Evolutionary conservation across 352 stramenopile genomes (phyloP), one percentile per base, ranked within the genome.

Genomic region (Stramenopiles sp.): DNA sequence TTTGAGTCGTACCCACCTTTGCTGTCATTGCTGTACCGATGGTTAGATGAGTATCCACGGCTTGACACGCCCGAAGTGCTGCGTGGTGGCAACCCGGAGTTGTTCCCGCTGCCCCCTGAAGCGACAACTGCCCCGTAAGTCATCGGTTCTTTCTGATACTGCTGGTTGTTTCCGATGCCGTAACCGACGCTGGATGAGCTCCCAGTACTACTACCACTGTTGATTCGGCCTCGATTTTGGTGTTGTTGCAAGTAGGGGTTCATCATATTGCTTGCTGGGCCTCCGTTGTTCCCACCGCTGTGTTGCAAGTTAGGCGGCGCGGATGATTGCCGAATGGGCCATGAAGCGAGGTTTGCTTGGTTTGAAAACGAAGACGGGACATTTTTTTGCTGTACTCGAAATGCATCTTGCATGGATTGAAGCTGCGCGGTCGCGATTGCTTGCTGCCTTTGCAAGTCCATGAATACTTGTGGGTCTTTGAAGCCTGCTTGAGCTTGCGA

Each of bases 381-480:
- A 71, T 22, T 71, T 71, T 71, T 22, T 27, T 71, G 55, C 27
- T 71, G 55, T 22, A 27, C 55, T 25, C 55, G 55, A 71, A 71
- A 71, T 71, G 55, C 55, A 71, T 71, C 55, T 27, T 71, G 55
- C 55, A 71, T 71, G 27, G 55, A 71, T 71, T 71, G 55, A 25
- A 71, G 27, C 27, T 71, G 55, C 27, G 55, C 55, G 55, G 55
- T 71, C 27, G 55, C 55, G 27, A 71, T 71, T 22, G 55, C 55
- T 27, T 71, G 55, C 27, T 71, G 55, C 22, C 55, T 22, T 71
- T 71, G 55, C 27, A 71, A 71, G 27, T 71, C 55, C 55, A 71
- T 71, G 55, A 71, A 71, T 22, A 71, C 55, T 71, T 71, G 55
- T 25, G 55, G 55, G 55, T 71, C 55, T 71, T 71, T 71, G 55